Percentiles rank a stretch among this genome's conserved stretches.
These are phyloP conservation scores for Xylaria intraflava DNA, from an alignment of 495 filamentous ascomycete genomes.

Conservation along the genomic window DNA sequence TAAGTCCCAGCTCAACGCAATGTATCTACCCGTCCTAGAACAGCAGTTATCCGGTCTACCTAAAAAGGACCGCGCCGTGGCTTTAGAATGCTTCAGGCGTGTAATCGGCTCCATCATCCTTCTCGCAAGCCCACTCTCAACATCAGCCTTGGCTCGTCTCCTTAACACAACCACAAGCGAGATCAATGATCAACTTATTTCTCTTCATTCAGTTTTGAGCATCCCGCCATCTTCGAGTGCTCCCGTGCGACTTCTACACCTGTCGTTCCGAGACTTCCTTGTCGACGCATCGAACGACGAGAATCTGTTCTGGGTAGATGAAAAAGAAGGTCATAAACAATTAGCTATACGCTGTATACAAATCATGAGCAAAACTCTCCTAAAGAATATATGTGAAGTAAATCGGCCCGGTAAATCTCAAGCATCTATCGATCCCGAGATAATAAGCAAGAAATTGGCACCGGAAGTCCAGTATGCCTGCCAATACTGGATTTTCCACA, in stretches of 20 bases:
- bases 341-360: constrained; percentile 25
- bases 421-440: constrained; percentile 15
- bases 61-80: neutral
- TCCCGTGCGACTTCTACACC: constrained; percentile 22
- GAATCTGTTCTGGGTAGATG: constrained; percentile 26
- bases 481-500: constrained; percentile 43
- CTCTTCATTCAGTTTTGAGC: constrained; percentile 23
- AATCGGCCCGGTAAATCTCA: constrained; percentile 17
- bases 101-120: constrained; percentile 30
- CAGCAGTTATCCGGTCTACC: neutral
- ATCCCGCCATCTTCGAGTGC: constrained; percentile 13
- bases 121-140: constrained; percentile 16
- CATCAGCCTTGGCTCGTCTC: constrained; percentile 9
- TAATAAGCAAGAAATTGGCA: constrained; percentile 21
- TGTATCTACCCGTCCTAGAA: neutral
- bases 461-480: constrained; percentile 37
- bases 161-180: constrained; percentile 10
- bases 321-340: constrained; percentile 9
- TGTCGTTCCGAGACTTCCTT: constrained; percentile 27
- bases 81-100: neutral
- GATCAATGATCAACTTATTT: constrained; percentile 15
- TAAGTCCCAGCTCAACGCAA: constrained; percentile 12
- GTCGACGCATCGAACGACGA: constrained; percentile 14
- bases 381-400: constrained; percentile 36
- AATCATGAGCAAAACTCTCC: constrained; percentile 25